phyloP scores from a whole-genome alignment of 768 basidiomycete species.

The Xanthoconium purpureum region DNA sequence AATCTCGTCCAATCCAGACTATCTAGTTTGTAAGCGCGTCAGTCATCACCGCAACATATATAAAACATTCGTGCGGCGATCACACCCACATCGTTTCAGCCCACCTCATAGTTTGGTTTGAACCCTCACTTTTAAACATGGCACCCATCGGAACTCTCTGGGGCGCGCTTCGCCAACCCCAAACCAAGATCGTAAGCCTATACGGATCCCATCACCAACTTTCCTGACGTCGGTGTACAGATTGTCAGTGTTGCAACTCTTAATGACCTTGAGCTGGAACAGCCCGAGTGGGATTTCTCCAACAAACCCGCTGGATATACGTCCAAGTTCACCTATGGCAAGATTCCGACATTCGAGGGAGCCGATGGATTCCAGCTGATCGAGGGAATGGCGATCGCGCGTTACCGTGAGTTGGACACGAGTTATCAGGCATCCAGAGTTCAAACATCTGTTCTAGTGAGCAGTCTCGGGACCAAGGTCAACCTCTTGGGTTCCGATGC shows the following conservation, averaged over 20 bases:
- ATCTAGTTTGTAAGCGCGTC: too few relatives aligned
- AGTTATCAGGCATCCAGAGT: too few relatives aligned
- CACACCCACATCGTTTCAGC: background rate
- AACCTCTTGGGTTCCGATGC: conserved; percentile 11
- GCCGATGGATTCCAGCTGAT: conserved; percentile 16
- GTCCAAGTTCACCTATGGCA: background rate
- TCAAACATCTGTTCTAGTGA: conserved; percentile 5
- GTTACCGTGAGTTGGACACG: conserved; percentile 11
- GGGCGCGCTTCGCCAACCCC: conserved; percentile 11
- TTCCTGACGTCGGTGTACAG: background rate
- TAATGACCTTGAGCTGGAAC: conserved; percentile 10
- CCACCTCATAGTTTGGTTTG: background rate
- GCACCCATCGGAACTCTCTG: conserved; percentile 17
- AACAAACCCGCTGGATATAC: conserved; percentile 15
- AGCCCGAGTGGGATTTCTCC: conserved; percentile 1
- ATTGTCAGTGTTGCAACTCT: conserved; percentile 16
- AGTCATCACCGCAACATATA: too few relatives aligned
- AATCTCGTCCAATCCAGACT: too few relatives aligned
- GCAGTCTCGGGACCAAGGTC: conserved; percentile 6
- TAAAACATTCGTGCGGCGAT: too few relatives aligned
- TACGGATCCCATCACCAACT: too few relatives aligned
- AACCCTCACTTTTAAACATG: conserved; percentile 4
- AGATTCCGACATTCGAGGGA: conserved; percentile 18
- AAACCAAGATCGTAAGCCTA: conserved; percentile 14
- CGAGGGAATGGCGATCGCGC: conserved; percentile 17